These are phyloP conservation scores for Ogataea hybrid DNA, from an alignment of 1,139 yeast species.

Conservation along the genomic window DNA sequence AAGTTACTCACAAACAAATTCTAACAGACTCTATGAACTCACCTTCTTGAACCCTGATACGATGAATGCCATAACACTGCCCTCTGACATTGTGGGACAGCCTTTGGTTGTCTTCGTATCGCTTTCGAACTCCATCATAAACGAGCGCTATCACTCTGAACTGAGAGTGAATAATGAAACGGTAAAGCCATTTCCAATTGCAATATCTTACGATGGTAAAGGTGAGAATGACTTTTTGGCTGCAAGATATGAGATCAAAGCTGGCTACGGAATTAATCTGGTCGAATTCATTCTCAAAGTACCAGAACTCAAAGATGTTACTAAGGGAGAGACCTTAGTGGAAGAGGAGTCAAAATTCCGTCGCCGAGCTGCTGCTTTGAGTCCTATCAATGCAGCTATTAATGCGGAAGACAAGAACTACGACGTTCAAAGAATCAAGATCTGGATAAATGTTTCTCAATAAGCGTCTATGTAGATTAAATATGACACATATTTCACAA, in stretches of 20 bases:
- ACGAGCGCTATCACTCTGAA: constrained; percentile 27
- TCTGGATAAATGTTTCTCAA: constrained; percentile 31
- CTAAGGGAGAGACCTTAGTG: background rate
- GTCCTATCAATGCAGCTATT: constrained; percentile 2
- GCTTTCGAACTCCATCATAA: constrained; percentile 23
- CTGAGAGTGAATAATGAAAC: constrained; percentile 27
- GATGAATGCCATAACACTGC: constrained; percentile 24
- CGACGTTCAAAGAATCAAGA: constrained; percentile 19
- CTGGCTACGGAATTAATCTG: constrained; percentile 32
- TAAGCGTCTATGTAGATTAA: constrained; percentile 1
- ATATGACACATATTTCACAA: background rate
- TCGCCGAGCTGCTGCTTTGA: constrained; percentile 9
- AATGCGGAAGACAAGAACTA: constrained; percentile 12
- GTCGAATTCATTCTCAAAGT: constrained; percentile 29
- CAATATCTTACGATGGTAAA: constrained; percentile 22
- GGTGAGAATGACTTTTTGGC: constrained; percentile 26
- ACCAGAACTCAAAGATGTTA: constrained; percentile 15
- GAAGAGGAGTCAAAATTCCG: constrained; percentile 16
- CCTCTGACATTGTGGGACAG: constrained; percentile 27
- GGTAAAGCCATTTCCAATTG: constrained; percentile 25
- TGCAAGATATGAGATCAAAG: constrained; percentile 30
- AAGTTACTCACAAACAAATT: constrained; percentile 15
- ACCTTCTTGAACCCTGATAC: constrained; percentile 25
- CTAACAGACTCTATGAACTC: constrained; percentile 20
- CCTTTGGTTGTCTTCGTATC: constrained; percentile 25